Evolutionary conservation across 257 asterid species (phyloP).

Genomic region (Mentha longifolia): DNA sequence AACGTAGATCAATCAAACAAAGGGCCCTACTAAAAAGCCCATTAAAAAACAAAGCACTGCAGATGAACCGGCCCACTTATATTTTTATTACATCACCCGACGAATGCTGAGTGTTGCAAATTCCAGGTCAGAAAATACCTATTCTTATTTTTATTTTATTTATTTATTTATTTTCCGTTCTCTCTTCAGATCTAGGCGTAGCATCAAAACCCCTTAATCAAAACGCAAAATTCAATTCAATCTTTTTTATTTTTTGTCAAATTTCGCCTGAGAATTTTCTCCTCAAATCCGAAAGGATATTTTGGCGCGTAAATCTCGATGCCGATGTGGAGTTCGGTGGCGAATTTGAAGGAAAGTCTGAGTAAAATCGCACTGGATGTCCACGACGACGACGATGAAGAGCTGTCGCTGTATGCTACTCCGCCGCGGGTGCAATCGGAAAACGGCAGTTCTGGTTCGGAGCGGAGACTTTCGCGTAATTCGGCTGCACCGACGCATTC

Average conservation of each 20-base stretch:
- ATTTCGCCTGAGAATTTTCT: background rate
- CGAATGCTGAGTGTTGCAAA: constrained; percentile 18
- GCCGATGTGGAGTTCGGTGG: constrained; percentile 97
- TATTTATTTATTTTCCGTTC: background rate
- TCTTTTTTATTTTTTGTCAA: constrained; percentile 20
- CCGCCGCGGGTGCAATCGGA: constrained; percentile 54
- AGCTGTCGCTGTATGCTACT: constrained; percentile 55
- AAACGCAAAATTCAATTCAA: constrained; percentile 21
- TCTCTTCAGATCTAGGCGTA: constrained; percentile 45
- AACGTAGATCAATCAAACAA: too few relatives aligned
- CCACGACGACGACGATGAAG: constrained; percentile 74
- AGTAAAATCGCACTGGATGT: constrained; percentile 87
- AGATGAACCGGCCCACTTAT: constrained; percentile 8
- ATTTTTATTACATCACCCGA: constrained; percentile 39
- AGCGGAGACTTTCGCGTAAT: constrained; percentile 63
- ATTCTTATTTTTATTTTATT: background rate
- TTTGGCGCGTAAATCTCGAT: constrained; percentile 40
- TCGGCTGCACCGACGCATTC: constrained; percentile 58
- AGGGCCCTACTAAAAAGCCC: background rate
- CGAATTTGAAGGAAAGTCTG: constrained; percentile 82
- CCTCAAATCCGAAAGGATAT: constrained; percentile 6
- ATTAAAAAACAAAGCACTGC: background rate
- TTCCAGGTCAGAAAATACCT: constrained; percentile 38
- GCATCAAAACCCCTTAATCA: constrained; percentile 35
- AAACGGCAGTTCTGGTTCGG: constrained; percentile 48